Base-by-base conservation (phyloP, 768 basidiomycete species). In the Chiua virens region DNA sequence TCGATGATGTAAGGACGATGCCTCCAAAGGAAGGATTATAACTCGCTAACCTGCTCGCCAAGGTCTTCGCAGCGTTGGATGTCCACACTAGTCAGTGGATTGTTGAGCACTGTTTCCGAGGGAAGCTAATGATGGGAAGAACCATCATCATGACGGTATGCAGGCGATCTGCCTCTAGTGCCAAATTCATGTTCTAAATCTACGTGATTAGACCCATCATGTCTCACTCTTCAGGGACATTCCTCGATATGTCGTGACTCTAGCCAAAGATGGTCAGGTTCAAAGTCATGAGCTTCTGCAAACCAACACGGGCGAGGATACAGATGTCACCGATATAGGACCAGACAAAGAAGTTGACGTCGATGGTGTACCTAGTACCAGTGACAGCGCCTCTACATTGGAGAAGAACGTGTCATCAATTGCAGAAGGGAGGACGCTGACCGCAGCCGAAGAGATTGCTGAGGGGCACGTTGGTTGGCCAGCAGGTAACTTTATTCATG, bases 1-100 rank as follows among this genome's bases (percentile, higher is more conserved):
- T 91, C 32, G 89, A 92, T 59, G 88, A 90, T 60, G 80, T 89
- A 42, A 37, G 48, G 27, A 27, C 15, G 22, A 44, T n/a, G 4
- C 4, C 9, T 32, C 9, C 4, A 14, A 27, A 27, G 25, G 25
- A 41, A 41, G 8, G 30, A 39, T 28, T 5, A 8, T 27, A 21
- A 28, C 6, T 11, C 3, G 50, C 28, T 53, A n/a, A 45, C 23
- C 25, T 8, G n/a, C 14, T 8, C 13, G 3, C 15, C 22, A 23
- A 60, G 57, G 42, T 76, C 40, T 69, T 85, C 17, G 82, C 81
- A 21, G 83, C 84, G 1, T 66, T 86, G 18, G 85, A 86, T 56
- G 76, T 79, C 9, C 73, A 79, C 46, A 82, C 80, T 3, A 70
- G 75, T 7, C 71, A 73, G 42, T 79, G 68, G 68, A 75, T 82